phyloP scores from a whole-genome alignment of 2,329 filamentous ascomycete genomes.

The Colletotrichum musicola region DNA sequence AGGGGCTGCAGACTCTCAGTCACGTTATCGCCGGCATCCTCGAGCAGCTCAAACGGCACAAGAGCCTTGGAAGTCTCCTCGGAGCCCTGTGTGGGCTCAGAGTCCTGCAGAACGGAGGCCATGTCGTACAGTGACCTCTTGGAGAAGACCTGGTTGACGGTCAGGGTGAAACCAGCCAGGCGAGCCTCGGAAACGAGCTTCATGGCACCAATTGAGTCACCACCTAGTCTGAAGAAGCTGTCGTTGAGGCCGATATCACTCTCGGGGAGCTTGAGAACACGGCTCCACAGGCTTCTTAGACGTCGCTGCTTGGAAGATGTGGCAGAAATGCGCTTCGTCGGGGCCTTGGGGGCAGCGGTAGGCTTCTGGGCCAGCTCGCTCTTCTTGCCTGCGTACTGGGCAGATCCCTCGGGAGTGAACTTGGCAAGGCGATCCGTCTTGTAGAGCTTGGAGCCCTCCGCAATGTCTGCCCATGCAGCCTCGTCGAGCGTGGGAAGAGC shows the following conservation, averaged over 20 bases:
- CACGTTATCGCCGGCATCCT: conserved; percentile 57
- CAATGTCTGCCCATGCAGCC: conserved; percentile 46
- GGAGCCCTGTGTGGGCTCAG: conserved; percentile 38
- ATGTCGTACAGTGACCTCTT: conserved; percentile 63
- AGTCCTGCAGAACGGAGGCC: conserved; percentile 61
- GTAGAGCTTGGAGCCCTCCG: conserved; percentile 49
- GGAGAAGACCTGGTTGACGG: conserved; percentile 68
- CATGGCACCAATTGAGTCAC: conserved; percentile 73
- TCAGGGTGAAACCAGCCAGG: conserved; percentile 60
- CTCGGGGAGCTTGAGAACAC: conserved; percentile 57
- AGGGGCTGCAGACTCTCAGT: conserved; percentile 58
- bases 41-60: conserved; percentile 65
- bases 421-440: conserved; percentile 56
- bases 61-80: conserved; percentile 42
- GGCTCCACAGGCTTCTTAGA: conserved; percentile 62
- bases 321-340: conserved; percentile 51
- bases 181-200: conserved; percentile 69
- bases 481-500: conserved; percentile 43
- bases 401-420: conserved; percentile 48
- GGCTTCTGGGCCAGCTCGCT: conserved; percentile 29
- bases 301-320: conserved; percentile 57
- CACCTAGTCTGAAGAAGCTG: conserved; percentile 72
- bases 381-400: conserved; percentile 47
- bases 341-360: conserved; percentile 24
- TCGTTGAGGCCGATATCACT: conserved; percentile 65